phyloP scores from a whole-genome alignment of 139 green algal species.

The Trebouxia sp. region DNA sequence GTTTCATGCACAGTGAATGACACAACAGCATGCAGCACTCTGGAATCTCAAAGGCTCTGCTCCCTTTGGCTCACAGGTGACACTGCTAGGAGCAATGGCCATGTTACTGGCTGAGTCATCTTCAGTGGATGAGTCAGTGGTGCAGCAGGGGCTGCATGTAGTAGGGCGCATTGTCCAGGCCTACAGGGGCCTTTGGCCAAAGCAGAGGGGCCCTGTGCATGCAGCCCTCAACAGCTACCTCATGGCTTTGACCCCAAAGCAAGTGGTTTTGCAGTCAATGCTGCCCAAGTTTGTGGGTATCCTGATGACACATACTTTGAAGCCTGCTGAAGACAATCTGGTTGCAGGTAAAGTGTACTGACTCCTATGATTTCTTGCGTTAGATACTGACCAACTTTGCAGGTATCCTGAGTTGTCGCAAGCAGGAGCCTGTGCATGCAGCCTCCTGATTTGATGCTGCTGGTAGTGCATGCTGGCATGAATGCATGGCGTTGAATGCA shows the following conservation, averaged over 20 bases:
- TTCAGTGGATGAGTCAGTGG: neutral
- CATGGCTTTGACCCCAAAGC: neutral
- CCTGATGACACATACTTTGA: slow-evolving; percentile 26
- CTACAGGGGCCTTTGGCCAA: slow-evolving; percentile 30
- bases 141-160: slow-evolving; percentile 30
- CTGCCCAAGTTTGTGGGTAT: slow-evolving; percentile 2
- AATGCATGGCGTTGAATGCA: neutral
- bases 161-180: slow-evolving; percentile 1
- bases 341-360: neutral
- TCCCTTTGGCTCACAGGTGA: slow-evolving; percentile 7
- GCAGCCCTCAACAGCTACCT: slow-evolving; percentile 28
- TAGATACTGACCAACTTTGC: neutral
- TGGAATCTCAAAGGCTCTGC: too few species aligned
- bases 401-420: neutral
- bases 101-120: slow-evolving; percentile 12
- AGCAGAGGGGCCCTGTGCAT: slow-evolving; percentile 23
- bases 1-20: too few species aligned
- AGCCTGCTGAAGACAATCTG: neutral
- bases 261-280: neutral
- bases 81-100: slow-evolving; percentile 28
- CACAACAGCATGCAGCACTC: too few species aligned
- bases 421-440: neutral
- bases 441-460: neutral
- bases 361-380: neutral
- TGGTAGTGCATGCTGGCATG: neutral